Conservation (phyloP, 176 grass and related monocot genomes). For the Pharus latifolius region DNA sequence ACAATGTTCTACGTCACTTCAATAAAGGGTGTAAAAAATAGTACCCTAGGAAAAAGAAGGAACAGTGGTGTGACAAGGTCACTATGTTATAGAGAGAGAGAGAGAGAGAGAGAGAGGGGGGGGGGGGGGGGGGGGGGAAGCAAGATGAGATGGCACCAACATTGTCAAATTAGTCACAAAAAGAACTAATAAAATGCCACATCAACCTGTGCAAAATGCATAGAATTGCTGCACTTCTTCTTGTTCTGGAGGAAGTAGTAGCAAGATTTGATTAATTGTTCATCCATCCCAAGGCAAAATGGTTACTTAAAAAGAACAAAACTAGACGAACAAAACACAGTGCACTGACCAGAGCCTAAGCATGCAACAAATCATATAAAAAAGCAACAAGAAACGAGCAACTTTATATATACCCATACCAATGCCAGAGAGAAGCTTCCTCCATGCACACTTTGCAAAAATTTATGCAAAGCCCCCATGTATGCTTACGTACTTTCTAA, state of each 20-base stretch:
- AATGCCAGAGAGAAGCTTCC: conserved; percentile 50
- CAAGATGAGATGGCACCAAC: conserved; percentile 5
- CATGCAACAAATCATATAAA: conserved; percentile 38
- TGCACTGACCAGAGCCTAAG: background rate
- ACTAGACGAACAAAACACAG: conserved; percentile 16
- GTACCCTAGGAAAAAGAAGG: conserved; percentile 37
- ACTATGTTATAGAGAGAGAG: conserved; percentile 37
- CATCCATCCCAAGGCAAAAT: conserved; percentile 32
- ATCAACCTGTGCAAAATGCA: conserved; percentile 18
- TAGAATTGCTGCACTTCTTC: conserved; percentile 17
- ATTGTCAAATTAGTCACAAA: conserved; percentile 27
- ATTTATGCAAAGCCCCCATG: background rate
- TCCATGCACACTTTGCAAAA: conserved; percentile 28
- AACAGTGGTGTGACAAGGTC: conserved; percentile 56
- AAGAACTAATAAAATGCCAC: conserved; percentile 23
- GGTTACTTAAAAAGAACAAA: conserved; percentile 32
- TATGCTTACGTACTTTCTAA: background rate
- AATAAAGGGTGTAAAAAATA: conserved; percentile 45
- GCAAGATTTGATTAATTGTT: conserved; percentile 25
- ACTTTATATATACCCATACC: conserved; percentile 16
- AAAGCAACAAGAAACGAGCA: conserved; percentile 12
- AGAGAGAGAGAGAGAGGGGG: background rate
- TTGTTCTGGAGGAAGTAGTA: conserved; percentile 12
- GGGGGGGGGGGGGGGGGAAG: background rate
- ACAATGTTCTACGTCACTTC: conserved; percentile 47